Base-by-base conservation (phyloP, 495 filamentous ascomycete genomes). In the Aspergillus avenaceus region DNA sequence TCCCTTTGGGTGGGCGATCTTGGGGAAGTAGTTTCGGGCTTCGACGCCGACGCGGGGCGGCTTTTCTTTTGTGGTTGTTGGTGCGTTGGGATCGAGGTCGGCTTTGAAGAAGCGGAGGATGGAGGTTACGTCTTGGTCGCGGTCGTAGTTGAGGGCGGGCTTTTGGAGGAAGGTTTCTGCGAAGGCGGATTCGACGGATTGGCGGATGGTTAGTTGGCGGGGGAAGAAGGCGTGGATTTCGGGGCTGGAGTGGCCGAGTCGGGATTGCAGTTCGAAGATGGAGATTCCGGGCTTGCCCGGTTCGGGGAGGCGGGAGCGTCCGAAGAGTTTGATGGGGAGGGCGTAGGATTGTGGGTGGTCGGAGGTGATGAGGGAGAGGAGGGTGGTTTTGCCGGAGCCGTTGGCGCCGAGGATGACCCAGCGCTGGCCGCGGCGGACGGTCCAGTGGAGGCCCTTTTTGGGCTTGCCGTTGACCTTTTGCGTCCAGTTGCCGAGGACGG, bases 331-430 rank as follows among this genome's bases (percentile, higher is more conserved):
- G 42, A 98, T 85, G 13, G 91, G 91, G 21, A 87, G 79, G 3
- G 89, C 89, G 64, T 97, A 98, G 1, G 91, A 81, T 64, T 96
- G 91, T 0, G 93, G 93, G 53, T 98, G 93, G 61, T 98, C 93
- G 3, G 91, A 96, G 28, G 88, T 93, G 53, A 98, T 86, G 12
- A 98, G 74, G 2, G 91, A 93, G 13, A 96, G 77, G 42, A 98
- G 74, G 0, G 93, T 98, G 0, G 93, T 97, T 69, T 98, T 98
- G 41, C 73, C 73, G 9, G 72, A 74, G 45, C 84, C 93, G 59
- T 97, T 97, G 12, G 92, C 82, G 1, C 93, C 93, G 58, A 97
- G 88, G 32, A 97, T 76, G 0, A 85, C 91, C 90, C 91, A 97
- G 52, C 90, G 79, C 56, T 96, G 81, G 4, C 92, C 91, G 29